Conservation (phyloP, 495 filamentous ascomycete species). For the Lasiosphaeria hispida region DNA sequence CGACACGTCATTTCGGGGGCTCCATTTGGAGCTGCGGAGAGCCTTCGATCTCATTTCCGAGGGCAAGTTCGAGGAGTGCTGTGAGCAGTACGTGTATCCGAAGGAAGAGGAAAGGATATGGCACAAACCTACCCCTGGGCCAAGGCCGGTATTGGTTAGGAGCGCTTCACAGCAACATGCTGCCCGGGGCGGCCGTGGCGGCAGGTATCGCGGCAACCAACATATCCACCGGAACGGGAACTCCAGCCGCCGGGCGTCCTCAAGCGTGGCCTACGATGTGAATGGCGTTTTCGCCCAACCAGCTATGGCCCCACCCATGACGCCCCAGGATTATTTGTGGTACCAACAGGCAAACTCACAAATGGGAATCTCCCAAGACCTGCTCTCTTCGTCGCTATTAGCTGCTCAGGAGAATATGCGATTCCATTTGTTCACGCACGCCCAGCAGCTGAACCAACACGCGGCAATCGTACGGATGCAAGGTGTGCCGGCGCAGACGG, state of each 20-base stretch:
- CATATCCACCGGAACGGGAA: constrained; percentile 53
- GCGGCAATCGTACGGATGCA: constrained; percentile 46
- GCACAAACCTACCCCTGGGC: constrained; percentile 62
- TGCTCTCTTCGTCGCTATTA: constrained; percentile 38
- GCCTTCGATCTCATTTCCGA: constrained; percentile 79
- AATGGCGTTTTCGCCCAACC: constrained; percentile 23
- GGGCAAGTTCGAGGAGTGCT: constrained; percentile 73
- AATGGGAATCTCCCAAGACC: constrained; percentile 42
- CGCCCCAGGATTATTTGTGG: constrained; percentile 42
- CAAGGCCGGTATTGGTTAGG: constrained; percentile 47
- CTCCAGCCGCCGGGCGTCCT: constrained; percentile 40
- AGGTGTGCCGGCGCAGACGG: constrained; percentile 25
- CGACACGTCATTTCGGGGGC: constrained; percentile 83
- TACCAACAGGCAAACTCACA: constrained; percentile 35
- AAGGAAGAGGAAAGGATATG: constrained; percentile 75
- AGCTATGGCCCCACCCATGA: constrained; percentile 22
- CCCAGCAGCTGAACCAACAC: constrained; percentile 44
- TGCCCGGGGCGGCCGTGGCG: constrained; percentile 54
- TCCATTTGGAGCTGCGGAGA: constrained; percentile 84
- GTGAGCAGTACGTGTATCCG: constrained; percentile 80
- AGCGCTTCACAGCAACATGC: constrained; percentile 50
- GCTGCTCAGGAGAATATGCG: constrained; percentile 37
- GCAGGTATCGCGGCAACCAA: constrained; percentile 57
- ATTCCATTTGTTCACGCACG: constrained; percentile 48
- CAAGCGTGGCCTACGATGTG: constrained; percentile 39